Conservation (phyloP, 768 basidiomycete genomes). For the Tylopilus cervinicoccineus region DNA sequence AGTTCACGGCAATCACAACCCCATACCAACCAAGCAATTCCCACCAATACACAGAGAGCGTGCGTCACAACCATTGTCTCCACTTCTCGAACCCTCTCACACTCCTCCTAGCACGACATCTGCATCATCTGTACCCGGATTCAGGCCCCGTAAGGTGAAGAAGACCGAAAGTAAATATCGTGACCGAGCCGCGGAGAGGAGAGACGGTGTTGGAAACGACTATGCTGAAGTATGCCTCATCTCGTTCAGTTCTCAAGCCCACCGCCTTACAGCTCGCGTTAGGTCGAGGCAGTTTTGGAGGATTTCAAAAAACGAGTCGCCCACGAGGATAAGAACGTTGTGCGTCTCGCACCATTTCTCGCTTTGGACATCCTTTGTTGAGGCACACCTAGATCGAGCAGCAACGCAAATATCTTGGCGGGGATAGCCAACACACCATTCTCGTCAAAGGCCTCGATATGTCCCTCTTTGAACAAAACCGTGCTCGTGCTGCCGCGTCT, state of each 20-base stretch:
- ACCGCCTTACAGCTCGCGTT: not conserved
- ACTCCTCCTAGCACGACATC: constrained; percentile 40
- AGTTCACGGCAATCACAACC: constrained; percentile 28
- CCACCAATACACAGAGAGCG: constrained; percentile 9
- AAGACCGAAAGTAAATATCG: constrained; percentile 58
- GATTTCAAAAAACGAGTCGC: constrained; percentile 71
- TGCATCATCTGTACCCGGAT: constrained; percentile 55
- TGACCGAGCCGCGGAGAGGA: constrained; percentile 72
- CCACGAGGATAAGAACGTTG: constrained; percentile 56
- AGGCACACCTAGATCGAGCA: constrained; percentile 56
- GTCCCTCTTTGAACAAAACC: constrained; percentile 81
- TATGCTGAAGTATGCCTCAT: constrained; percentile 56
- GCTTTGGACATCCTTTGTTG: not conserved
- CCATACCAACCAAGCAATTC: constrained; percentile 1
- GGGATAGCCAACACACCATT: constrained; percentile 80
- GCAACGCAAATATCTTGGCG: constrained; percentile 75
- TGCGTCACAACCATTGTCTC: constrained; percentile 8
- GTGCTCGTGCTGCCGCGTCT: constrained; percentile 55
- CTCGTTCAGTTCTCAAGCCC: not conserved
- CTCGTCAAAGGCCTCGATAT: constrained; percentile 89
- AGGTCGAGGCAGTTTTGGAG: constrained; percentile 79
- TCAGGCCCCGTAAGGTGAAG: constrained; percentile 81
- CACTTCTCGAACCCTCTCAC: not conserved
- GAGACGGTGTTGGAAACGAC: constrained; percentile 63
- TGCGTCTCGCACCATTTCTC: constrained; percentile 29